Evolutionary conservation across 2,329 filamentous ascomycete species (phyloP).

Genomic region (Colletotrichum theobromicola): DNA sequence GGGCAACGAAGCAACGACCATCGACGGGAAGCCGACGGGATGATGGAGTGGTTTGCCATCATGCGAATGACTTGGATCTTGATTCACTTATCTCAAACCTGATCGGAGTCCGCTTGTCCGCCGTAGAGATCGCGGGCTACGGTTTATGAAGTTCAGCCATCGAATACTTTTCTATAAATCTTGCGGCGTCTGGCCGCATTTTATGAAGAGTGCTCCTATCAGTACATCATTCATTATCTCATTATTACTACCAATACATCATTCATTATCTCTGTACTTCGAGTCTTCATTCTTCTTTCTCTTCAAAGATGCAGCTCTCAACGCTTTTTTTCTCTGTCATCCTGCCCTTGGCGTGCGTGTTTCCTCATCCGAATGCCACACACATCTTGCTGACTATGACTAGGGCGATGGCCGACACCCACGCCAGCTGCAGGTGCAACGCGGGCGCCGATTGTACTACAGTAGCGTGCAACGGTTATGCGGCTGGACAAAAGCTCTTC

Average conservation of each 20-base stretch:
- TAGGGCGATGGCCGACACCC: neutral
- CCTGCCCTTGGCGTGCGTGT: neutral
- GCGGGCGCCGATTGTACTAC: neutral
- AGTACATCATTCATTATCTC: neutral
- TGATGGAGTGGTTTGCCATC: neutral
- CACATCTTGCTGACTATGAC: neutral
- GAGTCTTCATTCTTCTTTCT: neutral
- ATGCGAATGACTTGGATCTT: neutral
- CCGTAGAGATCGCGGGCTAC: neutral
- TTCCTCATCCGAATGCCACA: neutral
- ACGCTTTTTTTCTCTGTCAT: neutral
- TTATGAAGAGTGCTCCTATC: rapidly evolving
- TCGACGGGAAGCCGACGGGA: neutral
- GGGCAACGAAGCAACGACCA: neutral
- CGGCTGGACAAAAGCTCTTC: neutral
- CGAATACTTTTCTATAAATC: neutral
- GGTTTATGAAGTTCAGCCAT: neutral
- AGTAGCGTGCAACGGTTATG: neutral
- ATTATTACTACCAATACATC: neutral
- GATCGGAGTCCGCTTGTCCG: neutral
- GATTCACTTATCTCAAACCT: neutral
- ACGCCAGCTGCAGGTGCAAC: neutral
- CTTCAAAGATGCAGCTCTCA: neutral
- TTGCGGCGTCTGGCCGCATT: neutral
- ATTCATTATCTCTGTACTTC: neutral